Evolutionary conservation across 1,139 yeast species (phyloP).

Genomic region (Debaryomyces psychrophilus): DNA sequence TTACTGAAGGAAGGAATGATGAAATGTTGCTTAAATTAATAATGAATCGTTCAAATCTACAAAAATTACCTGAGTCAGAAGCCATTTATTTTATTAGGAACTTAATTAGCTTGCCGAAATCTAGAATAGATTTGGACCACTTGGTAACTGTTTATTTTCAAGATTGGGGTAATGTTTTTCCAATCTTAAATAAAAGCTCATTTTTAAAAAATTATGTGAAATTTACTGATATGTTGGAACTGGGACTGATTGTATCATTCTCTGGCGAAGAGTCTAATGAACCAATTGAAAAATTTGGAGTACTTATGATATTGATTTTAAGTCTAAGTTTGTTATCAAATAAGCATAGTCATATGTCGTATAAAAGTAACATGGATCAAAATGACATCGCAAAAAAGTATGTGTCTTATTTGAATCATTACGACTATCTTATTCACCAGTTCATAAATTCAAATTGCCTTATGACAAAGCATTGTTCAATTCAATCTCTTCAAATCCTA

Average conservation of each 20-base stretch:
- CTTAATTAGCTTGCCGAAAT: conserved; percentile 51
- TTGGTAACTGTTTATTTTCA: conserved; percentile 66
- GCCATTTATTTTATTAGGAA: conserved; percentile 48
- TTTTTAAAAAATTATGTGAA: conserved; percentile 62
- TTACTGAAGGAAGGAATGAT: conserved; percentile 17
- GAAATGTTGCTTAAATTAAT: conserved; percentile 26
- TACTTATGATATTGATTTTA: conserved; percentile 57
- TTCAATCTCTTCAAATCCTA: conserved; percentile 71
- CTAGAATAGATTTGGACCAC: conserved; percentile 59
- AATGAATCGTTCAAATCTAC: conserved; percentile 35
- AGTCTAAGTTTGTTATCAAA: conserved; percentile 57
- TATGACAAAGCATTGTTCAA: conserved; percentile 58
- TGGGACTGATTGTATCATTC: conserved; percentile 14
- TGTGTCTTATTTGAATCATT: conserved; percentile 39
- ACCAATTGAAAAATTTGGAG: conserved; percentile 61
- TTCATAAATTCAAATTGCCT: conserved; percentile 56
- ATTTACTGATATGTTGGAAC: conserved; percentile 47
- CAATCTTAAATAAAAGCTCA: conserved; percentile 66
- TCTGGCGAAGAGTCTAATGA: conserved; percentile 24
- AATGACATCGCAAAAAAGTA: conserved; percentile 24
- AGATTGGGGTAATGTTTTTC: conserved; percentile 76
- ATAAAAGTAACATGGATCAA: conserved; percentile 14
- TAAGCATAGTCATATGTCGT: conserved; percentile 30
- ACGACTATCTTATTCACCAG: conserved; percentile 55
- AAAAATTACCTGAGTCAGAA: conserved; percentile 33